Percentiles rank a stretch among this genome's conserved stretches.
Conservation (phyloP, 441 rosid species). For the Hura crepitans region DNA sequence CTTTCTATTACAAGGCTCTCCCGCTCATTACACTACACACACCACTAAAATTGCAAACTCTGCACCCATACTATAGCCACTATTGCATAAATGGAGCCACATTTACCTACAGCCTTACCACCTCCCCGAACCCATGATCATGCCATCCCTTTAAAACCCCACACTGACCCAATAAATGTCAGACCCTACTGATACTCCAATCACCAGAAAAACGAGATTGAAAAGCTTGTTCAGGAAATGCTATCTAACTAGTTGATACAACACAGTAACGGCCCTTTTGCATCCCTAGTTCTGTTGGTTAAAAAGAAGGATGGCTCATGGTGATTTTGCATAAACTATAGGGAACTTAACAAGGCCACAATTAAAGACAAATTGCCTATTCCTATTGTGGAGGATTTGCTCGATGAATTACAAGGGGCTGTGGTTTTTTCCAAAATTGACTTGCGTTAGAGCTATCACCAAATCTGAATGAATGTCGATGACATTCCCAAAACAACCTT, state of each 20-base stretch:
- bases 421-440: too few relatives aligned
- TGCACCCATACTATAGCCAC: too few relatives aligned
- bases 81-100: too few relatives aligned
- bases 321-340: neutral
- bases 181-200: neutral
- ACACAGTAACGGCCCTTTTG: neutral
- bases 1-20: too few relatives aligned
- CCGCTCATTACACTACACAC: too few relatives aligned
- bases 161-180: neutral
- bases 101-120: too few relatives aligned
- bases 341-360: too few relatives aligned
- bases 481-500: neutral
- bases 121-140: neutral
- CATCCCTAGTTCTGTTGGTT: neutral
- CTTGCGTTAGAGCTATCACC: neutral
- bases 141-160: neutral
- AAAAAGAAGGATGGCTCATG: neutral
- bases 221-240: neutral
- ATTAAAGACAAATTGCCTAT: too few relatives aligned
- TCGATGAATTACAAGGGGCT: neutral
- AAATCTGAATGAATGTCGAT: neutral
- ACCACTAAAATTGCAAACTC: too few relatives aligned
- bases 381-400: neutral
- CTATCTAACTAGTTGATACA: neutral
- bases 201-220: neutral